Evolutionary conservation across 2,329 filamentous ascomycete genomes (phyloP), one percentile per base, ranked within the genome.

Genomic region (Cercospora berteroae): DNA sequence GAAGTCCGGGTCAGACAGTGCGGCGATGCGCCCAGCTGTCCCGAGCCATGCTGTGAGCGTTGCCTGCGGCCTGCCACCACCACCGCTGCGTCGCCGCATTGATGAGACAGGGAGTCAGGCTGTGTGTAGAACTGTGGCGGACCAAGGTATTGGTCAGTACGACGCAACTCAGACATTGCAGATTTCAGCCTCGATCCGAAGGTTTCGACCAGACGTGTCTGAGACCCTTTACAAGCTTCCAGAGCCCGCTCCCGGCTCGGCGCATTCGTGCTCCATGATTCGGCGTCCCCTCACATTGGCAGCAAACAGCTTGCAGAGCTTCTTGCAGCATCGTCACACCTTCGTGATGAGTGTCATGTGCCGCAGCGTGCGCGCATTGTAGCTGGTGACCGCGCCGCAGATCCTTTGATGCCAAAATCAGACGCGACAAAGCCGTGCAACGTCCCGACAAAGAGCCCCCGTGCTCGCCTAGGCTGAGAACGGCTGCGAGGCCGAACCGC

Each of bases 371-470:
- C 48, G 23, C 56, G 27, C 39, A 48, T 33, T 57, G 50, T 58
- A n/a, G 39, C 61, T 59, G 44, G 44, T 36, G 56, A 60, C 56
- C 56, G 59, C 56, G 63, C 63, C 36, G 39, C 33, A 27, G 13
- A 59, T 64, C 56, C 63, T 59, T 60, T 59, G 36, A 31, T 36
- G 56, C 52, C 50, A 12, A 44, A 57, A 57, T 25, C 18, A 20
- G 61, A 25, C 12, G 31, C 23, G 59, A 64, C 66, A 65, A 68
- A 62, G 63, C 63, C 39, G 63, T 66, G 67, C 42, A 63, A 63
- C 57, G 42, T 61, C 48, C 67, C 67, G 58, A 69, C 67, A 66
- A 69, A 64, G 65, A 33, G 59, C 20, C 63, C 27, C 55, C 39
- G 50, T 13, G 25, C 44, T 39, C 36, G 42, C 16, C 58, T 33